Evolutionary conservation across 306 rosid species (phyloP).

Genomic region (Hylodesmum podocarpum): DNA sequence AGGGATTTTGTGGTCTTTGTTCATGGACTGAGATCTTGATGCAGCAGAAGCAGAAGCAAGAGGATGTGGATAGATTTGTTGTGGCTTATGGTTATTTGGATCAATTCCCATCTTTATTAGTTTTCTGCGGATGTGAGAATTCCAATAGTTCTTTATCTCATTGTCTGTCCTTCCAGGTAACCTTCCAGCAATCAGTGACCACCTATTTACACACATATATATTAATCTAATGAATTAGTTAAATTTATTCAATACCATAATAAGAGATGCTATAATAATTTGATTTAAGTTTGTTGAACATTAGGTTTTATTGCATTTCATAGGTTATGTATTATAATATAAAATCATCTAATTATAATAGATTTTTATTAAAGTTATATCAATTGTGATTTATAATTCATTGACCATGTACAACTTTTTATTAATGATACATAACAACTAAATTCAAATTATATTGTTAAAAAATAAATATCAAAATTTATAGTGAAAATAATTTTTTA

Average conservation of each 20-base stretch:
- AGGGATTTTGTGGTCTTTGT: neutral
- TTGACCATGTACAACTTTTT: too few relatives aligned
- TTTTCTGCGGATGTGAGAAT: slow-evolving; percentile 60
- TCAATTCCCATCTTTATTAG: slow-evolving; percentile 55
- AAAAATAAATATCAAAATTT: too few relatives aligned
- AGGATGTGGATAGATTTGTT: slow-evolving; percentile 24
- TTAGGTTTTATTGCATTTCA: too few relatives aligned
- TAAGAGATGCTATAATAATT: neutral
- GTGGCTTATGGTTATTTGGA: slow-evolving; percentile 53
- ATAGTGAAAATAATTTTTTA: too few relatives aligned
- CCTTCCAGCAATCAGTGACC: slow-evolving; percentile 70
- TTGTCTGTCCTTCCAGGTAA: slow-evolving; percentile 60
- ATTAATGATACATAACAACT: too few relatives aligned
- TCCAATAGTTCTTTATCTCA: slow-evolving; percentile 66
- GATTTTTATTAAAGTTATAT: too few relatives aligned
- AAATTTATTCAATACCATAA: neutral
- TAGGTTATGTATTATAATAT: too few relatives aligned
- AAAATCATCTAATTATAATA: too few relatives aligned
- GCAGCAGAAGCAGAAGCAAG: neutral
- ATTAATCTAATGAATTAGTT: neutral
- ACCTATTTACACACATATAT: slow-evolving; percentile 32
- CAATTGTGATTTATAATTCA: too few relatives aligned
- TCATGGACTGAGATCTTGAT: slow-evolving; percentile 27
- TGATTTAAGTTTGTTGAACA: too few relatives aligned
- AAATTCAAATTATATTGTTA: too few relatives aligned